These are phyloP conservation scores for Trichoderma endophyticum DNA, from an alignment of 2,329 filamentous ascomycete genomes.

Conservation along the genomic window DNA sequence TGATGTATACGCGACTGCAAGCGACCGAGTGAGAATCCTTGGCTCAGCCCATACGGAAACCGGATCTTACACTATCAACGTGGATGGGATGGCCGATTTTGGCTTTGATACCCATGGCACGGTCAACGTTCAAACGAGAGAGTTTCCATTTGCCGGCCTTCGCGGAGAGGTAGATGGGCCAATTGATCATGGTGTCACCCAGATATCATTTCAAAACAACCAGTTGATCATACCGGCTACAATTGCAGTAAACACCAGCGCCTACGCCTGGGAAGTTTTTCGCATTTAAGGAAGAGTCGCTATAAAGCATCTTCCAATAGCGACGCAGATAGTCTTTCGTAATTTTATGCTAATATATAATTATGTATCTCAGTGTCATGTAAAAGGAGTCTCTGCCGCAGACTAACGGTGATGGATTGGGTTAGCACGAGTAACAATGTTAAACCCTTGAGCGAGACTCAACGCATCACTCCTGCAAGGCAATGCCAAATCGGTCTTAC, in stretches of 20 bases:
- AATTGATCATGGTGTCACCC: slow-evolving; percentile 8
- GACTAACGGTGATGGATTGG: background rate
- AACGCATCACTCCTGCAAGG: background rate
- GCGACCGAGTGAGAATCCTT: slow-evolving; percentile 11
- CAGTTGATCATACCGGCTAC: background rate
- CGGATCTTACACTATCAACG: background rate
- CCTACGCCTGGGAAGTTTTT: slow-evolving; percentile 12
- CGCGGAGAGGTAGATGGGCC: slow-evolving; percentile 10
- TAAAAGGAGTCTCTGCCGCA: background rate
- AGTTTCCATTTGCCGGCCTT: slow-evolving; percentile 10
- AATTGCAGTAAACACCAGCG: slow-evolving; percentile 12
- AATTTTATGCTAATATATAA: background rate
- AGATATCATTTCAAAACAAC: slow-evolving; percentile 9
- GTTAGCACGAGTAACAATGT: background rate
- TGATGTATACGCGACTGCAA: slow-evolving; percentile 14
- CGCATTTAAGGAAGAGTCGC: background rate
- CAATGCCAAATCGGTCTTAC: background rate
- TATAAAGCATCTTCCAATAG: background rate
- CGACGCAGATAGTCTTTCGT: background rate
- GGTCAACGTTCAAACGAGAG: slow-evolving; percentile 2
- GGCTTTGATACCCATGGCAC: slow-evolving; percentile 3
- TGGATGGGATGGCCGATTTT: slow-evolving; percentile 13
- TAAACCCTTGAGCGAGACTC: background rate
- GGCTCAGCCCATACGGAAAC: slow-evolving; percentile 8
- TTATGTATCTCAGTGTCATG: background rate